phyloP scores from a whole-genome alignment of 2,329 filamentous ascomycete species.

The Chaetomiaceae sp. region DNA sequence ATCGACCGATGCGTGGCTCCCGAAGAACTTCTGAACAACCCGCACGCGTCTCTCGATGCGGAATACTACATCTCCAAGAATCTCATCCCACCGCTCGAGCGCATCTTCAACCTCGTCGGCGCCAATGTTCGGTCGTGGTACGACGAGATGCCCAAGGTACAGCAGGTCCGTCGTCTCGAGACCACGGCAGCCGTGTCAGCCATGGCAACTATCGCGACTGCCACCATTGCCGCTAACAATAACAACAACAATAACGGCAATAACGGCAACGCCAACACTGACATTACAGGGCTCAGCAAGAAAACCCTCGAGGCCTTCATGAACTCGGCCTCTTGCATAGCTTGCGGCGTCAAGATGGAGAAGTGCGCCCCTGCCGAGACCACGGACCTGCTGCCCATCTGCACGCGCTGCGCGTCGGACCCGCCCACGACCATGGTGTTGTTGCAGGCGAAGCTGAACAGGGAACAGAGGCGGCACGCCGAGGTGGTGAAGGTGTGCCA shows the following conservation, averaged over 20 bases:
- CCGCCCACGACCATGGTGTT: slow-evolving; percentile 57
- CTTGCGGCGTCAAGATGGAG: slow-evolving; percentile 59
- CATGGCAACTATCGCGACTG: slow-evolving; percentile 12
- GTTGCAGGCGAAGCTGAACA: slow-evolving; percentile 57
- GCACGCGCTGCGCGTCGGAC: slow-evolving; percentile 50
- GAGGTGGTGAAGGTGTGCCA: slow-evolving; percentile 70
- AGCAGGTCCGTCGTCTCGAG: slow-evolving; percentile 64
- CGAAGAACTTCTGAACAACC: slow-evolving; percentile 71
- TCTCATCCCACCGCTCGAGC: slow-evolving; percentile 86
- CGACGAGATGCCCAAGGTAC: slow-evolving; percentile 91
- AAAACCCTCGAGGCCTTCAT: slow-evolving; percentile 94
- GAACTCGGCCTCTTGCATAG: slow-evolving; percentile 70
- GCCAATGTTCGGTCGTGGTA: slow-evolving; percentile 90
- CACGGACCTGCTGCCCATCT: slow-evolving; percentile 44
- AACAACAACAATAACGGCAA: slow-evolving; percentile 22
- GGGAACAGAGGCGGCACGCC: slow-evolving; percentile 57
- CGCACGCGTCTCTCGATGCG: slow-evolving; percentile 76
- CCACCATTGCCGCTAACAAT: background rate
- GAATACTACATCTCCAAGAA: slow-evolving; percentile 98
- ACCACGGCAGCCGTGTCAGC: slow-evolving; percentile 28
- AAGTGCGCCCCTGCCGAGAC: slow-evolving; percentile 14
- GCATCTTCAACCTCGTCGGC: slow-evolving; percentile 94
- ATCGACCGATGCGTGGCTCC: slow-evolving; percentile 88
- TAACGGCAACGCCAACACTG: too few species aligned
- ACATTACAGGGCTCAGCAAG: slow-evolving; percentile 35